These are phyloP conservation scores for Groenewaldozyma auringiensis DNA, from an alignment of 1,139 yeast genomes.

Conservation along the genomic window DNA sequence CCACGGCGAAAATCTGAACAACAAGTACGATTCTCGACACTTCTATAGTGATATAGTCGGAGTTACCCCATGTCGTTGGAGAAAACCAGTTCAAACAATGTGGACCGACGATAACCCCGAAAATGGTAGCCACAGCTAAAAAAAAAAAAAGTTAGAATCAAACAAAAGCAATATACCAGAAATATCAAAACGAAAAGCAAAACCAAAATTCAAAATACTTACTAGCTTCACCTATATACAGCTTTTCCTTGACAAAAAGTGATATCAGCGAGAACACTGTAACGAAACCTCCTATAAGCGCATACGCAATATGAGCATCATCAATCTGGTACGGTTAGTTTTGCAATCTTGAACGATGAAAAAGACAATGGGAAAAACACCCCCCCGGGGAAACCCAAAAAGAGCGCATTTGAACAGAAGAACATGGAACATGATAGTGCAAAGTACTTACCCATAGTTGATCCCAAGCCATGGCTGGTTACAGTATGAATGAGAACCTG, in stretches of 20 bases:
- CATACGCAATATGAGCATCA: constrained; percentile 81
- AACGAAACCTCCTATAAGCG: constrained; percentile 85
- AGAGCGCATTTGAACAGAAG: no score
- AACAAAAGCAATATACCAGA: no score
- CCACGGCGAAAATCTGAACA: constrained; percentile 93
- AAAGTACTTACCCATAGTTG: constrained; percentile 28
- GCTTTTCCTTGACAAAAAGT: constrained; percentile 76
- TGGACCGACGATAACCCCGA: constrained; percentile 90
- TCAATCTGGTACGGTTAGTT: constrained; percentile 31
- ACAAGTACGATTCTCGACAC: constrained; percentile 81
- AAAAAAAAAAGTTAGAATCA: no score
- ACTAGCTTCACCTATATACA: constrained; percentile 88
- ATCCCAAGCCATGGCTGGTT: constrained; percentile 26
- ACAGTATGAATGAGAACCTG: no score
- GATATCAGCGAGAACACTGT: constrained; percentile 85
- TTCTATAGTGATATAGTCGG: constrained; percentile 80
- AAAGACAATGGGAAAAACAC: no score
- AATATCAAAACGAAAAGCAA: constrained; percentile 1
- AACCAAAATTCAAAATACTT: constrained; percentile 1
- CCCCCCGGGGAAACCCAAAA: no score
- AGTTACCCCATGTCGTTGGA: constrained; percentile 86
- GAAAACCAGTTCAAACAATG: constrained; percentile 85
- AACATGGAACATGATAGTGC: no score
- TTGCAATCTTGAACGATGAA: no score
- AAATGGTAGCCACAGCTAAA: constrained; percentile 80